A percentile compares a stretch with the other conserved stretches of the same genome.
Evolutionary conservation across 2,329 filamentous ascomycete genomes (phyloP).

Genomic region (Pseudogymnoascus pannorum): DNA sequence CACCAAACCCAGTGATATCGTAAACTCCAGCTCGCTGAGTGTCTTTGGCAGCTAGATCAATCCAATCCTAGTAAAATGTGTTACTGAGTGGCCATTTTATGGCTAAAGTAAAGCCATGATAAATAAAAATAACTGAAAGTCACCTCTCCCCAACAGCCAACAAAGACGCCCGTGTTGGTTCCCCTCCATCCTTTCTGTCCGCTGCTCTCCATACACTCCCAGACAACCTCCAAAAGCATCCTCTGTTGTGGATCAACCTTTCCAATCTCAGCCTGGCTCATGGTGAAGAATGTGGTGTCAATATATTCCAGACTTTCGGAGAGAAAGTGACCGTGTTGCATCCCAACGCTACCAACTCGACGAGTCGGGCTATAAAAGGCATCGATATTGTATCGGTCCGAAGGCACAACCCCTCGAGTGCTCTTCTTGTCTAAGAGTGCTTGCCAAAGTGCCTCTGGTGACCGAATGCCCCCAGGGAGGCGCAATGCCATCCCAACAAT

Average conservation of each 20-base stretch:
- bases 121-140: background rate
- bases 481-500: conserved; percentile 31
- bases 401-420: conserved; percentile 17
- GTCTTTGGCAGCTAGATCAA: conserved; percentile 14
- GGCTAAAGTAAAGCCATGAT: background rate
- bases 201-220: conserved; percentile 24
- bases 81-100: background rate
- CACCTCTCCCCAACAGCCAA: background rate
- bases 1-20: background rate
- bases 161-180: background rate
- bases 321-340: conserved; percentile 15
- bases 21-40: conserved; percentile 27
- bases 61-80: background rate
- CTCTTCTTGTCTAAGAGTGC: background rate
- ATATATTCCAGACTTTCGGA: conserved; percentile 16
- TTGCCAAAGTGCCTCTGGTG: conserved; percentile 31
- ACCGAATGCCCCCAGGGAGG: conserved; percentile 28
- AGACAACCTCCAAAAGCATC: conserved; percentile 22
- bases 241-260: conserved; percentile 29
- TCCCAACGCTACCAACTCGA: background rate
- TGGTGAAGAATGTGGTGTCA: conserved; percentile 19
- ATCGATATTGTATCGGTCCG: conserved; percentile 18
- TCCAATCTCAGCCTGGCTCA: conserved; percentile 15
- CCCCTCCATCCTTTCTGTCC: conserved; percentile 14
- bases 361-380: conserved; percentile 13